phyloP scores from a whole-genome alignment of 768 basidiomycete species.

The Suillus placidus region DNA sequence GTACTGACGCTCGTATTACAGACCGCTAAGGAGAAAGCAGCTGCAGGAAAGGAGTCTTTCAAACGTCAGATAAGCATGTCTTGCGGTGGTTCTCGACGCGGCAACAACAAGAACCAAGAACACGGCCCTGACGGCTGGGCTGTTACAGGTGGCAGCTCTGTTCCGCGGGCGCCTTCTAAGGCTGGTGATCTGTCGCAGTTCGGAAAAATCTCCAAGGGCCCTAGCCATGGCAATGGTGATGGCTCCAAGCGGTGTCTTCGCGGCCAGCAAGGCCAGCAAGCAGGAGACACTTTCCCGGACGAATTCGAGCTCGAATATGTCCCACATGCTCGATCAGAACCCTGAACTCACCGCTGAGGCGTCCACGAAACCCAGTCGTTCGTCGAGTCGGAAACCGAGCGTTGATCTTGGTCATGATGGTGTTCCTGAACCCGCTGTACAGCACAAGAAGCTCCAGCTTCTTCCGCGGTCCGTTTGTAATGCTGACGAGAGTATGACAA shows the following conservation, averaged over 20 bases:
- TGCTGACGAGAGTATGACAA: constrained; percentile 46
- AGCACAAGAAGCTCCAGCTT: constrained; percentile 75
- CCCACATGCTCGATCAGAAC: constrained; percentile 77
- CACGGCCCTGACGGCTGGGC: constrained; percentile 87
- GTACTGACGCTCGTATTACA: constrained; percentile 33
- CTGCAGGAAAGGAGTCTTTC: constrained; percentile 59
- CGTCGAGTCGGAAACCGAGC: constrained; percentile 53
- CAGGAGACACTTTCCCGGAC: constrained; percentile 78
- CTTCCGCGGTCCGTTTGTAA: constrained; percentile 75
- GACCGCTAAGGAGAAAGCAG: constrained; percentile 83
- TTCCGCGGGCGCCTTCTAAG: constrained; percentile 65
- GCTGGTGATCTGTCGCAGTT: constrained; percentile 87
- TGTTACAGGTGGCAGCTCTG: constrained; percentile 59
- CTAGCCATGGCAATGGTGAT: constrained; percentile 62
- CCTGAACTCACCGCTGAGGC: constrained; percentile 58
- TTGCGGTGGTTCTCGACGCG: constrained; percentile 88
- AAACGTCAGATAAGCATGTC: constrained; percentile 78
- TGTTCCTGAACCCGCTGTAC: constrained; percentile 47
- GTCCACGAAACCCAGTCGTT: constrained; percentile 53
- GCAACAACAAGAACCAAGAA: constrained; percentile 68
- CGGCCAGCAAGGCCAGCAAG: constrained; percentile 64
- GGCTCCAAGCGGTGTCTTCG: constrained; percentile 85
- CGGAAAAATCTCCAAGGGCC: constrained; percentile 79
- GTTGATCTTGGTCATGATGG: constrained; percentile 51
- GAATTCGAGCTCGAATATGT: constrained; percentile 85